Base-by-base conservation (phyloP, 2,329 filamentous ascomycete species). In the Sarocladiaceae sp. region DNA sequence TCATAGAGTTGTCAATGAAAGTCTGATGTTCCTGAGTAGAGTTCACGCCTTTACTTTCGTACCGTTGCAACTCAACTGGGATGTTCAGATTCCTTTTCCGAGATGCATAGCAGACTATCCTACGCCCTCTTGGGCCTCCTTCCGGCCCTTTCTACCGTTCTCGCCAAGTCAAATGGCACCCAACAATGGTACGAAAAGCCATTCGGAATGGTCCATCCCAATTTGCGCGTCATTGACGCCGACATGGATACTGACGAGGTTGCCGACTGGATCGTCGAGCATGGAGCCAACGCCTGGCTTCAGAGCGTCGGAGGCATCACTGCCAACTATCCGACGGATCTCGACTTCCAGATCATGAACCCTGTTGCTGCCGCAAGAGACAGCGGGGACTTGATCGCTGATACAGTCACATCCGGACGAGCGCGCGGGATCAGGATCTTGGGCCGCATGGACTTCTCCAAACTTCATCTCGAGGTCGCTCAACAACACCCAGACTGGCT, bases 401-500 rank as follows among this genome's bases (percentile, higher is more conserved):
- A 52, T 31, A 42, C 46, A 1, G 16, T 52, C 4, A 33, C 45
- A 24, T 48, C 48, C 11, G 48, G 48, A 6, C 35, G 35, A n/a
- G 9, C 46, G 2, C 15, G 46, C 10, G 45, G 37, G 1, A 39
- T 52, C 12, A 41, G 50, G 12, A 15, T 52, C 2, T 41, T 50
- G 6, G 50, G 29, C 13, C 44, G 50, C 15, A 50, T 52, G 45
- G 50, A 52, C 43, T 52, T 50, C 44, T 50, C 45, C 12, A 52
- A 52, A 26, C 39, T 50, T 3, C 42, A 46, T 12, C 37, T 16
- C 13, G 11, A 29, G 1, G 45, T 50, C 29, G 50, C 46, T 13
- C 45, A 45, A n/a, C 43, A 15, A 16, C 49, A 51, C 26, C 49
- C 49, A 24, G 49, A 51, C 15, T 51, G 49, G 49, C 32, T 46